Percentiles rank a stretch among this genome's conserved stretches.
These are phyloP conservation scores for Malus hybrid DNA, from an alignment of 331 rosid genomes.

Conservation along the genomic window DNA sequence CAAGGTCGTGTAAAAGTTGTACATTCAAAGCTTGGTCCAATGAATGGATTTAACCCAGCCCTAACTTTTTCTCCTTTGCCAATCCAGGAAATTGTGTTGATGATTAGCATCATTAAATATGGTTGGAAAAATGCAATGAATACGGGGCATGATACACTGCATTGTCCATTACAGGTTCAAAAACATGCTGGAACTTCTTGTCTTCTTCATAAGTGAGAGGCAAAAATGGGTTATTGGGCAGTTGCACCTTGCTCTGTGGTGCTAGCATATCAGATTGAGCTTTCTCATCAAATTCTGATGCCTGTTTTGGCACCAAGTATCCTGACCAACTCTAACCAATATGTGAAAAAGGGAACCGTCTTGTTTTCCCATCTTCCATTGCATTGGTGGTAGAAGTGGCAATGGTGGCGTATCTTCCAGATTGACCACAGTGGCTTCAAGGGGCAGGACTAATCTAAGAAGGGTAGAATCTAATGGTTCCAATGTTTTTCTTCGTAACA, in stretches of 20 bases:
- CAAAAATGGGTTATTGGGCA: slow-evolving; percentile 38
- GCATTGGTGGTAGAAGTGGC: slow-evolving; percentile 97
- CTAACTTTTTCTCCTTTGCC: slow-evolving; percentile 29
- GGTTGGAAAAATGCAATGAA: slow-evolving; percentile 37
- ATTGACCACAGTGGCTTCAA: slow-evolving; percentile 32
- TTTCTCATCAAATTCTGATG: slow-evolving; percentile 23
- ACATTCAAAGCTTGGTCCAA: slow-evolving; percentile 16
- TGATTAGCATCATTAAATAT: slow-evolving; percentile 24
- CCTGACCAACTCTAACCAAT: slow-evolving; percentile 22
- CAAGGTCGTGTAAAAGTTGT: slow-evolving; percentile 17
- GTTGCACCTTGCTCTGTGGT: background rate
- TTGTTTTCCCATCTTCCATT: slow-evolving; percentile 81
- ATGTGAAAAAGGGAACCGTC: slow-evolving; percentile 22
- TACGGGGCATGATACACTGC: slow-evolving; percentile 29
- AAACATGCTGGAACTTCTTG: slow-evolving; percentile 22
- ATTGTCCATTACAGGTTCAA: slow-evolving; percentile 26
- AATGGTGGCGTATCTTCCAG: slow-evolving; percentile 72
- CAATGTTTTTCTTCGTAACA: slow-evolving; percentile 12
- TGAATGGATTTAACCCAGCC: slow-evolving; percentile 29
- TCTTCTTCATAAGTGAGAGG: slow-evolving; percentile 30
- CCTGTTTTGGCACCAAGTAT: slow-evolving; percentile 26
- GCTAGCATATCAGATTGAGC: slow-evolving; percentile 4
- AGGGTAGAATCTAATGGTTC: slow-evolving; percentile 30
- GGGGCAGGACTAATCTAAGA: slow-evolving; percentile 26
- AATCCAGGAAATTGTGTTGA: slow-evolving; percentile 30